Evolutionary conservation across 2,329 filamentous ascomycete species (phyloP).

Genomic region (Ascochyta rabiei): DNA sequence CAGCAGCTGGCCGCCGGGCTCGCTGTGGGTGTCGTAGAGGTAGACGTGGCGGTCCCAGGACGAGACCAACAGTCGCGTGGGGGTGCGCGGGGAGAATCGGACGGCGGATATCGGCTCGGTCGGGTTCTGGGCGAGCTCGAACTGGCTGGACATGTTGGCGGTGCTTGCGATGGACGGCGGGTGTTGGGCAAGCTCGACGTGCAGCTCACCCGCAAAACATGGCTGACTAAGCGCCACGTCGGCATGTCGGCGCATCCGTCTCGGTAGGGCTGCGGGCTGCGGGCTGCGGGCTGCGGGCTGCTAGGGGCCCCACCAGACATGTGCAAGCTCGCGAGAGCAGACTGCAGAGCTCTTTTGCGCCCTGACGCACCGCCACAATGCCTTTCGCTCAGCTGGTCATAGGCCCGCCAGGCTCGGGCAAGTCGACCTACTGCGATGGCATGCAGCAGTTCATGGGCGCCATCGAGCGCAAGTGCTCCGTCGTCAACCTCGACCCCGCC

Average conservation of each 20-base stretch:
- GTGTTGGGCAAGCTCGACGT: conserved; percentile 20
- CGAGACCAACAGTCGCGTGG: conserved; percentile 80
- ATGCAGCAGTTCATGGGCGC: conserved; percentile 98
- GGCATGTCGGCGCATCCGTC: no score
- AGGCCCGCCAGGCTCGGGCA: conserved; percentile 93
- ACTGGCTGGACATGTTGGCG: conserved; percentile 61
- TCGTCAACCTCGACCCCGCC: conserved; percentile 95
- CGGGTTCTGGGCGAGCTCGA: conserved; percentile 81
- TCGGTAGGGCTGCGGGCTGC: no score
- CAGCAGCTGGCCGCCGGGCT: conserved; percentile 68
- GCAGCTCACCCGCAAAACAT: conserved; percentile 21
- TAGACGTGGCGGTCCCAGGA: conserved; percentile 96
- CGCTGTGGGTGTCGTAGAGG: conserved; percentile 75
- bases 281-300: no score
- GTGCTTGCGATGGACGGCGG: conserved; percentile 4
- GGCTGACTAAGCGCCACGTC: conserved; percentile 7
- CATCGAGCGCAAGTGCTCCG: conserved; percentile 90
- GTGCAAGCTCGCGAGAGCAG: not conserved
- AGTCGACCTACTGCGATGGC: conserved; percentile 98
- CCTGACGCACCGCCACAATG: conserved; percentile 46
- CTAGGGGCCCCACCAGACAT: conserved; percentile 4
- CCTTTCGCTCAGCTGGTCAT: conserved; percentile 79
- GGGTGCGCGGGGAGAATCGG: conserved; percentile 79
- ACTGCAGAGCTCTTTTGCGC: not conserved
- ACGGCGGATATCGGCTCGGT: conserved; percentile 86